A percentile compares a stretch with the other conserved stretches of the same genome.
These are phyloP conservation scores for Lizonia empirigonia DNA, from an alignment of 2,329 filamentous ascomycete genomes.

Conservation along the genomic window DNA sequence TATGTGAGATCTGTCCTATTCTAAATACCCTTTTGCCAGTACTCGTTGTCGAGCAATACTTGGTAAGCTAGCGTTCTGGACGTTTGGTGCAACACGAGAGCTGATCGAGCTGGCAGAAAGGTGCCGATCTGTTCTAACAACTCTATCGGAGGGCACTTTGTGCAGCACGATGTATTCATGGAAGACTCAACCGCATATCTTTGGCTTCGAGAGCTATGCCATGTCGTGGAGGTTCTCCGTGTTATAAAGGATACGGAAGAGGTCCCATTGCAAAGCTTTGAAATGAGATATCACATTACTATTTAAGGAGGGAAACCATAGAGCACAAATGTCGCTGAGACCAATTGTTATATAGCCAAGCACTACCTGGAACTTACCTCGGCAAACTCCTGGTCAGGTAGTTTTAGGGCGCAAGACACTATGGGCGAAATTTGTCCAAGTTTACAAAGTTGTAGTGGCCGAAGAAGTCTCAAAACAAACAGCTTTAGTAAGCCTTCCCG, in stretches of 20 bases:
- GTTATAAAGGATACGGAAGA: too few relatives aligned
- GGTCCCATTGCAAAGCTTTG: too few relatives aligned
- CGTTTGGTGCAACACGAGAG: conserved; percentile 27
- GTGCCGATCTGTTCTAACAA: conserved; percentile 6
- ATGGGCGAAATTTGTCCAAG: neutral
- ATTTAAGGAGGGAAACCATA: neutral
- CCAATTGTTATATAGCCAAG: neutral
- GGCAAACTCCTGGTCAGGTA: neutral
- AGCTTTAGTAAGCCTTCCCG: conserved; percentile 3
- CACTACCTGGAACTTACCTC: neutral
- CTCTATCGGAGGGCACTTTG: conserved; percentile 11
- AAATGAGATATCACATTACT: neutral
- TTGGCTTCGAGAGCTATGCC: too few relatives aligned
- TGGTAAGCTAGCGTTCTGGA: conserved; percentile 27
- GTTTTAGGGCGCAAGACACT: neutral
- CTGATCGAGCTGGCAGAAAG: conserved; percentile 21
- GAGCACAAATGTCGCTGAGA: neutral
- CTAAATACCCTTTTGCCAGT: conserved; percentile 33
- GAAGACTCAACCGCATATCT: too few relatives aligned
- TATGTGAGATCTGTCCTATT: conserved; percentile 29
- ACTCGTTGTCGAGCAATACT: conserved; percentile 29
- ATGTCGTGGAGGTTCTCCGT: too few relatives aligned
- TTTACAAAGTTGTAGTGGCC: neutral
- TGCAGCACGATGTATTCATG: too few relatives aligned
- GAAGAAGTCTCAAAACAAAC: neutral